phyloP scores from a whole-genome alignment of 2,329 filamentous ascomycete species.

The Lachnellula occidentalis region DNA sequence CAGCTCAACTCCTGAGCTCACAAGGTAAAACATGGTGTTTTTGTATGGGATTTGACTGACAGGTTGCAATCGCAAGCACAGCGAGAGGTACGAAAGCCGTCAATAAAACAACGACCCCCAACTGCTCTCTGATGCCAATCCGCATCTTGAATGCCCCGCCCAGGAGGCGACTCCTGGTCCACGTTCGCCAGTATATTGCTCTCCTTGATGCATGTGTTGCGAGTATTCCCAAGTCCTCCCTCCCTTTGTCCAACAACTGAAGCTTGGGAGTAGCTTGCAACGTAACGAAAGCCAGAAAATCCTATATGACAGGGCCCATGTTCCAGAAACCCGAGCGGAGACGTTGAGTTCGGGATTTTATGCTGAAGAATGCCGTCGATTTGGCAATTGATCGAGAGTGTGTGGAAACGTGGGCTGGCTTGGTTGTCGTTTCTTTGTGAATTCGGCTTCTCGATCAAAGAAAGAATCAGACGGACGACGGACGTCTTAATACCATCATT shows the following conservation, averaged over 20 bases:
- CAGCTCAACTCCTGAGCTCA: no score
- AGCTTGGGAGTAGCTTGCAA: conserved; percentile 77
- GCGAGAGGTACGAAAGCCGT: conserved; percentile 69
- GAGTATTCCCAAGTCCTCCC: neutral
- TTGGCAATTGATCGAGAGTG: neutral
- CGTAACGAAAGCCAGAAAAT: neutral
- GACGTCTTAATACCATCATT: neutral
- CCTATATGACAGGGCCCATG: neutral
- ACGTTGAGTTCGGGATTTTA: neutral
- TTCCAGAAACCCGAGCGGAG: neutral
- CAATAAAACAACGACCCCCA: conserved; percentile 72
- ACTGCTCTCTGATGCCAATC: conserved; percentile 81
- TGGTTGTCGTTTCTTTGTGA: neutral
- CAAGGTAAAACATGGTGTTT: no score
- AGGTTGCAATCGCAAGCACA: conserved; percentile 71
- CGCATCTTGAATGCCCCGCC: conserved; percentile 51
- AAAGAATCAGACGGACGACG: neutral
- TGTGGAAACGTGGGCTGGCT: neutral
- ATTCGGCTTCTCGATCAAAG: neutral
- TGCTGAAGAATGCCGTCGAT: neutral
- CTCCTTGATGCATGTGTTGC: neutral
- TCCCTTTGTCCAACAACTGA: neutral
- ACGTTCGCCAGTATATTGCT: neutral
- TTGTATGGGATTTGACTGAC: conserved; percentile 19
- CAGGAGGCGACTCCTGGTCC: conserved; percentile 43